These are phyloP conservation scores for Arthrobotrys musiformis DNA, from an alignment of 2,329 filamentous ascomycete species.

Conservation along the genomic window DNA sequence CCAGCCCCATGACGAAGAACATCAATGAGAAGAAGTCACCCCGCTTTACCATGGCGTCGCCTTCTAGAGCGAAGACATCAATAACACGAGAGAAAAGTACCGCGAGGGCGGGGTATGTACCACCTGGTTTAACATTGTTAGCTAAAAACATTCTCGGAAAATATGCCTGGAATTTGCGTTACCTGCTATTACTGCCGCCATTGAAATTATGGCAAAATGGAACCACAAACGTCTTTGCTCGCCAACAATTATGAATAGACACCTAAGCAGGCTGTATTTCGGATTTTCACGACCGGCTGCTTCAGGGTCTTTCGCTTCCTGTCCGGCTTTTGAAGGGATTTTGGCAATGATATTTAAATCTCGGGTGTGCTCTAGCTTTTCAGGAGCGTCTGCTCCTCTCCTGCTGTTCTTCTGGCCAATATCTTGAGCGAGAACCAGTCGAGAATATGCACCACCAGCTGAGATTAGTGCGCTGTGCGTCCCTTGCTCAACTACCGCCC, in stretches of 20 bases:
- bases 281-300: conserved; percentile 56
- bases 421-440: conserved; percentile 58
- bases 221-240: conserved; percentile 69
- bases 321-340: background rate
- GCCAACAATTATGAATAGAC: conserved; percentile 69
- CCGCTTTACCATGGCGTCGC: conserved; percentile 61
- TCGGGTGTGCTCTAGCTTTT: background rate
- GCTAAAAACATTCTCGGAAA: no score
- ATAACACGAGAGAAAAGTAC: conserved; percentile 70
- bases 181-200: conserved; percentile 58
- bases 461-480: conserved; percentile 60
- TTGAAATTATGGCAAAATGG: conserved; percentile 67
- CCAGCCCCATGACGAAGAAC: conserved; percentile 71
- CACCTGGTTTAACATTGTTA: conserved; percentile 59
- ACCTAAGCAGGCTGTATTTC: conserved; percentile 63
- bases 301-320: background rate
- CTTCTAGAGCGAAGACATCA: conserved; percentile 64
- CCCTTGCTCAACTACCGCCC: conserved; percentile 57
- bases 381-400: background rate
- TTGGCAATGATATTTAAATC: background rate
- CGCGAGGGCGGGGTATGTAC: conserved; percentile 66
- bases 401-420: conserved; percentile 24
- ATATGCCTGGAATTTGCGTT: no score
- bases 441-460: conserved; percentile 59
- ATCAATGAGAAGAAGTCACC: conserved; percentile 74